Conservation (phyloP, 345 rosid species). For the Moricandia moricandioides region DNA sequence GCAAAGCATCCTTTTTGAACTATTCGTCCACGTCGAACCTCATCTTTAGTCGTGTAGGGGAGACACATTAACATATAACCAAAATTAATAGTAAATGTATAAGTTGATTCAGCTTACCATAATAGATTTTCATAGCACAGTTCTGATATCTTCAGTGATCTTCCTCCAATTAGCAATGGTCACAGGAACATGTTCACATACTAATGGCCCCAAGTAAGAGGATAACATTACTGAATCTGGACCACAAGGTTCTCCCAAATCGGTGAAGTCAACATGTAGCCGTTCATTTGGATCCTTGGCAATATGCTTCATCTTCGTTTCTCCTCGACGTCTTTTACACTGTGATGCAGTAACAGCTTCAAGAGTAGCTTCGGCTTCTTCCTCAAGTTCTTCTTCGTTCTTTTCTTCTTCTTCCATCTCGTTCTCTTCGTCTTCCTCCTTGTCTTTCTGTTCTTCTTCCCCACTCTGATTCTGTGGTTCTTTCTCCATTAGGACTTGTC, state of each 20-base stretch:
- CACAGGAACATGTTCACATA: not conserved
- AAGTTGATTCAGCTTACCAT: not conserved
- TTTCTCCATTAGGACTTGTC: not conserved
- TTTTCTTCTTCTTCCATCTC: too few species aligned
- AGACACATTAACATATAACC: not conserved
- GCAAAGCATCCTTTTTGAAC: not conserved
- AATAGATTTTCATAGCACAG: not conserved
- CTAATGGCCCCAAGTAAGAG: not conserved
- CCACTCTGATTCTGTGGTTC: not conserved
- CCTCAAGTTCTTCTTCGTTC: too few species aligned
- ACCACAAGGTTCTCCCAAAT: not conserved
- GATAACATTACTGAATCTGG: not conserved
- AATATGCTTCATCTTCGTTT: not conserved
- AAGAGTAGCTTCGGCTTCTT: too few species aligned
- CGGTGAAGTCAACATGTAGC: not conserved
- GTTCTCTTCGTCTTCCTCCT: too few species aligned
- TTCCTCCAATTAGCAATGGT: not conserved
- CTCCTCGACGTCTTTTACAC: not conserved
- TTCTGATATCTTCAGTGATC: not conserved
- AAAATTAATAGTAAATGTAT: not conserved
- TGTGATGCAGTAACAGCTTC: not conserved
- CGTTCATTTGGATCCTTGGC: not conserved
- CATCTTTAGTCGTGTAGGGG: not conserved
- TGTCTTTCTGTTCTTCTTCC: not conserved
- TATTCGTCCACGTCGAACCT: not conserved